These are phyloP conservation scores for Cystobasidium sp. DNA, from an alignment of 1,284 basidiomycete species.

Conservation along the genomic window DNA sequence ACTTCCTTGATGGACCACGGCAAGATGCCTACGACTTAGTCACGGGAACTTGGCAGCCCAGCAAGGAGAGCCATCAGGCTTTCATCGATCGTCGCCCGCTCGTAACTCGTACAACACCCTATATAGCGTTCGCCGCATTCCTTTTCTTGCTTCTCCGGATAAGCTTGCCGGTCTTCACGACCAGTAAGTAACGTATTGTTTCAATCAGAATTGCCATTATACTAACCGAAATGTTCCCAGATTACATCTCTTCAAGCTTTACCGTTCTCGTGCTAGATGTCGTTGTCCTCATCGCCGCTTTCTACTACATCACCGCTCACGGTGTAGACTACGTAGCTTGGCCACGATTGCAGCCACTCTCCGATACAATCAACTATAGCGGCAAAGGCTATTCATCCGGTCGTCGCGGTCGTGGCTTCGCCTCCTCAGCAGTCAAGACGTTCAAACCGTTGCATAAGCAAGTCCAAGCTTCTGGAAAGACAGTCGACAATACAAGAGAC, in stretches of 20 bases:
- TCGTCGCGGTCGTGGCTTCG: slow-evolving; percentile 72
- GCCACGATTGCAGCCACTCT: slow-evolving; percentile 85
- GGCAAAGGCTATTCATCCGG: slow-evolving; percentile 83
- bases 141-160: slow-evolving; percentile 85
- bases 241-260: slow-evolving; percentile 44
- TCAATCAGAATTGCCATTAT: slow-evolving; percentile 46
- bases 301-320: slow-evolving; percentile 74
- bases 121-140: slow-evolving; percentile 75
- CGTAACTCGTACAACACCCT: slow-evolving; percentile 82
- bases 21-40: slow-evolving; percentile 95
- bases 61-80: slow-evolving; percentile 62
- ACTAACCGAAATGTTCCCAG: slow-evolving; percentile 51
- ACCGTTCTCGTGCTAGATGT: slow-evolving; percentile 76
- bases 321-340: slow-evolving; percentile 88
- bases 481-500: slow-evolving; percentile 47
- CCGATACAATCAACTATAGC: slow-evolving; percentile 80
- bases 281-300: slow-evolving; percentile 62
- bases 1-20: slow-evolving; percentile 92
- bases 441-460: slow-evolving; percentile 51
- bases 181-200: slow-evolving; percentile 65
- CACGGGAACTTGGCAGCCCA: slow-evolving; percentile 85
- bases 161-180: slow-evolving; percentile 74
- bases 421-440: slow-evolving; percentile 58
- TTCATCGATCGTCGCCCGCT: slow-evolving; percentile 78
- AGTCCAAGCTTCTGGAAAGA: slow-evolving; percentile 57